These are phyloP conservation scores for Aspergillus indologenus DNA, from an alignment of 495 filamentous ascomycete genomes.

Conservation along the genomic window DNA sequence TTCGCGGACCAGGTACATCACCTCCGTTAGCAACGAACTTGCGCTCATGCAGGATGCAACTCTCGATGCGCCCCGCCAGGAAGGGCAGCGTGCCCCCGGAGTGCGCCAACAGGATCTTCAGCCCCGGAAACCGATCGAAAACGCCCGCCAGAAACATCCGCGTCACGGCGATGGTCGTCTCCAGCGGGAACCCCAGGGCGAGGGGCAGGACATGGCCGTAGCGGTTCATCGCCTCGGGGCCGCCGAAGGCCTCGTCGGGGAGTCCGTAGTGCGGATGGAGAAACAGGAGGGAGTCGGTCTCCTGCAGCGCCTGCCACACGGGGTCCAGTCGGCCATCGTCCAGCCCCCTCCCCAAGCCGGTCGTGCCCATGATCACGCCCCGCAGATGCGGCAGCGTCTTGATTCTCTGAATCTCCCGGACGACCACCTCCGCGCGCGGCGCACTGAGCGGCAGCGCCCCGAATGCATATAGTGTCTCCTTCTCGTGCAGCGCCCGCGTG, in stretches of 20 bases:
- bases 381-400: slow-evolving; percentile 62
- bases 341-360: slow-evolving; percentile 74
- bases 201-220: slow-evolving; percentile 90
- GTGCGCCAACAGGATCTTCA: slow-evolving; percentile 80
- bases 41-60: slow-evolving; percentile 80
- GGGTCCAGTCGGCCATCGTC: slow-evolving; percentile 73
- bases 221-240: slow-evolving; percentile 43
- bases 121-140: slow-evolving; percentile 70
- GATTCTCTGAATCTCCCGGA: slow-evolving; percentile 59
- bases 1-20: slow-evolving; percentile 48
- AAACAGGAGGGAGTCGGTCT: slow-evolving; percentile 65
- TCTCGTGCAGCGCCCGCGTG: slow-evolving; percentile 18
- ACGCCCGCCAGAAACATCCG: slow-evolving; percentile 82
- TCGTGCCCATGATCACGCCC: slow-evolving; percentile 85
- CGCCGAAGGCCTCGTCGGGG: slow-evolving; percentile 73
- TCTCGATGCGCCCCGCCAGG: slow-evolving; percentile 83
- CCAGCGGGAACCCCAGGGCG: slow-evolving; percentile 85
- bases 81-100: slow-evolving; percentile 87
- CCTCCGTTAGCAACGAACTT: slow-evolving; percentile 55
- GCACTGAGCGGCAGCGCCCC: slow-evolving; percentile 77
- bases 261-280: slow-evolving; percentile 94
- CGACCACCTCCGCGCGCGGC: slow-evolving; percentile 54
- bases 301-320: slow-evolving; percentile 66
- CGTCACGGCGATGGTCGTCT: slow-evolving; percentile 88
- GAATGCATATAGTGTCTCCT: slow-evolving; percentile 67